Evolutionary conservation across 768 basidiomycete genomes (phyloP).

Genomic region (Mycena galopus): DNA sequence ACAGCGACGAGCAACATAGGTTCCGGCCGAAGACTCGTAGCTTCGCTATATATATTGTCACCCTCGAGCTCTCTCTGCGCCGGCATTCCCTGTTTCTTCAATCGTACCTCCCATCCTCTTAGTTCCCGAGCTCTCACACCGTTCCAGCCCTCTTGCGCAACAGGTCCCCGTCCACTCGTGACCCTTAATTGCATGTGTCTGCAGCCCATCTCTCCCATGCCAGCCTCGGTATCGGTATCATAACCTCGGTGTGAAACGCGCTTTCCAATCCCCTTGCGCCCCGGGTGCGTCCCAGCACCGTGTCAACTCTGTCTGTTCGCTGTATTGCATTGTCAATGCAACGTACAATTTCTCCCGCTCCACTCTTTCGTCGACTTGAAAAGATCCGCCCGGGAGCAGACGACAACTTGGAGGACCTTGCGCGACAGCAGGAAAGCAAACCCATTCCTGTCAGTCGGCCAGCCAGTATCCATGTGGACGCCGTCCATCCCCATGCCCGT

Average conservation of each 20-base stretch:
- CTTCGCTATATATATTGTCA: slow-evolving; percentile 2
- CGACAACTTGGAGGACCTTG: no score
- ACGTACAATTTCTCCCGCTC: not conserved
- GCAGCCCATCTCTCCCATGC: slow-evolving; percentile 16
- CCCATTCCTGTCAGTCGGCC: not conserved
- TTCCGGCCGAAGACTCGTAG: slow-evolving; percentile 14
- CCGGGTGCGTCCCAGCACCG: not conserved
- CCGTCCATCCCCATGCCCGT: not conserved
- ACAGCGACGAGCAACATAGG: slow-evolving; percentile 7
- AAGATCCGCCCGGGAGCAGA: slow-evolving; percentile 25
- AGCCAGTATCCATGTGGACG: not conserved
- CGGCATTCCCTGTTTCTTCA: not conserved
- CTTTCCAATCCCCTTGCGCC: slow-evolving; percentile 7
- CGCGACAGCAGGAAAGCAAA: no score
- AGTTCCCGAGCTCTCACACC: slow-evolving; percentile 16
- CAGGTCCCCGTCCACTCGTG: slow-evolving; percentile 25
- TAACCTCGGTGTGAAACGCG: not conserved
- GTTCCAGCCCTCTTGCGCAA: slow-evolving; percentile 17
- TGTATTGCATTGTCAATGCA: not conserved
- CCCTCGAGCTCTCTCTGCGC: slow-evolving; percentile 5
- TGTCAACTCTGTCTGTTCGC: not conserved
- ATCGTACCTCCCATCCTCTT: slow-evolving; percentile 14
- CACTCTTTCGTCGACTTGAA: not conserved
- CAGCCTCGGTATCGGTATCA: slow-evolving; percentile 12
- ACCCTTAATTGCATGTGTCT: slow-evolving; percentile 12